phyloP scores from a whole-genome alignment of 164 flowering plant species.

The Chloranthus sessilifolius region DNA sequence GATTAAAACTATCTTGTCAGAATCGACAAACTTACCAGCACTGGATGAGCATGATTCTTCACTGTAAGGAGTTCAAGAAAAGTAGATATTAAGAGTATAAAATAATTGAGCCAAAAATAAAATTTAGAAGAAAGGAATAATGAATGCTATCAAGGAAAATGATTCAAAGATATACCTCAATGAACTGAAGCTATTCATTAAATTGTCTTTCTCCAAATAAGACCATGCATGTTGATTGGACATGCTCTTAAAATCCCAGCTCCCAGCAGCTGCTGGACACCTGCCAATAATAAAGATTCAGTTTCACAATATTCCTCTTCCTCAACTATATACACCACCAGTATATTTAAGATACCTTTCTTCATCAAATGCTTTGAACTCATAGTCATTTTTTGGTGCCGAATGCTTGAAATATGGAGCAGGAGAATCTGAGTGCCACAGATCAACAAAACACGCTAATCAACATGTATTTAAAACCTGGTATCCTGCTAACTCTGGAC shows the following conservation, averaged over 20 bases:
- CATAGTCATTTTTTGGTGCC: conserved; percentile 18
- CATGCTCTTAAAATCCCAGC: conserved; percentile 18
- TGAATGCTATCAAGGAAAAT: conserved; percentile 1
- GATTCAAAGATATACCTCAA: conserved; percentile 32
- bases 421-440: conserved; percentile 30
- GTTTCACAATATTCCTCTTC: conserved; percentile 2
- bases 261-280: conserved; percentile 14
- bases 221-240: conserved; percentile 24
- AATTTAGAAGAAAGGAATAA: neutral
- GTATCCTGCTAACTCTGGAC: too few species aligned
- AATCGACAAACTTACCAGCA: conserved; percentile 43
- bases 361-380: conserved; percentile 15
- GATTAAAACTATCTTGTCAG: conserved; percentile 4
- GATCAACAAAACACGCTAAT: conserved; percentile 11
- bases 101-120: neutral
- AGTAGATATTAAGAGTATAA: conserved; percentile 1
- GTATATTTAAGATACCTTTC: conserved; percentile 31
- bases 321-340: neutral
- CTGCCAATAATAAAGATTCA: conserved; percentile 22
- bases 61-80: conserved; percentile 30
- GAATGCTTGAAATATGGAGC: conserved; percentile 19
- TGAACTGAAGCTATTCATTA: conserved; percentile 37
- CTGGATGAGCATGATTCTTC: conserved; percentile 71
- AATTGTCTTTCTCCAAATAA: conserved; percentile 29
- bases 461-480: too few species aligned